Base-by-base conservation (phyloP, 2,329 filamentous ascomycete genomes). In the Pseudopyricularia javanii region DNA sequence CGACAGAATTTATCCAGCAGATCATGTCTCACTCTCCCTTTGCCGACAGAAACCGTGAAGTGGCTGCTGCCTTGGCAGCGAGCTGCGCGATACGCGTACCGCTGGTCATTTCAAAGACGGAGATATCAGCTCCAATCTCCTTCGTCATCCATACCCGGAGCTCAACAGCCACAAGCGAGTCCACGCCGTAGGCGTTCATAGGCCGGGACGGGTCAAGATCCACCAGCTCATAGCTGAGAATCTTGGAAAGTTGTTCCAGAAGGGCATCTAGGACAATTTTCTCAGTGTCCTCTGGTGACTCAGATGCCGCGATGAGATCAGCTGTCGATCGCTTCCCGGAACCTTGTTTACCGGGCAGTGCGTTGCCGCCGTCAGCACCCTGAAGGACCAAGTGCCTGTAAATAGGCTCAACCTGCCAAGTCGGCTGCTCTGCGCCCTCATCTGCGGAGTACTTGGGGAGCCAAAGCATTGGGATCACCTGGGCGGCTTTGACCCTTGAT, bases 161-260 rank as follows among this genome's bases (percentile, higher is more conserved):
- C 9, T 71, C 72, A 15, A 78, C 72, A 1, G 74, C 74, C 5
- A 76, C 71, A 7, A 78, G 65, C 0, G 73, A 76, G 62, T 79
- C 75, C 7, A 78, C 71, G 1, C 75, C 75, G 54, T 77, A 78
- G 3, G 68, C 69, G 34, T 64, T 67, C 4, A 70, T 67, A 1
- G 70, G 61, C 53, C 66, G 66, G 34, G 62, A 61, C 35, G 63
- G 59, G 55, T 75, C 70, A n/a, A 76, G 67, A 50, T 74, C 71
- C 49, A 69, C 68, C 0, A n/a, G n/a, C 17, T 30, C 28, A 9
- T 30, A 30, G 28, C 28, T 30, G 28, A 30, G 28, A 30, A 30
- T 30, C 28, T 30, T 30, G 28, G 28, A 30, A 4, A 30, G 28
- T 30, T 30, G 28, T 9, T 30, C 28, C 28, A 30, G 9, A 4